These are phyloP conservation scores for Leccinum variicolor DNA, from an alignment of 768 basidiomycete genomes.

Conservation along the genomic window DNA sequence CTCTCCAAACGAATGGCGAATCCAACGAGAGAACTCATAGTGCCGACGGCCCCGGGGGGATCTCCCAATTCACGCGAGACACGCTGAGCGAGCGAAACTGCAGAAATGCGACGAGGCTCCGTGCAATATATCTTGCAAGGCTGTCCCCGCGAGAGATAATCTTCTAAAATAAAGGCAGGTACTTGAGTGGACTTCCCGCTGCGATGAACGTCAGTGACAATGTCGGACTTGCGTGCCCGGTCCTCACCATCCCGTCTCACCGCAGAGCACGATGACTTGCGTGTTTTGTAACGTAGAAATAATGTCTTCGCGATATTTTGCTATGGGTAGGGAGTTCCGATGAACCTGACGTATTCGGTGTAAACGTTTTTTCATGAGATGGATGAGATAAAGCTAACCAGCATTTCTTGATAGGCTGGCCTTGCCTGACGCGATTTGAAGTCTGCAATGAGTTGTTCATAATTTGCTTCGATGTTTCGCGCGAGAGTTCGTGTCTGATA, in stretches of 20 bases:
- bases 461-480: slow-evolving; percentile 18
- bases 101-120: slow-evolving; percentile 93
- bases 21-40: slow-evolving; percentile 76
- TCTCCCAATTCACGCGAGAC: slow-evolving; percentile 95
- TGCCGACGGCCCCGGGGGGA: slow-evolving; percentile 71
- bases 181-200: slow-evolving; percentile 98
- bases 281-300: slow-evolving; percentile 62
- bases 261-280: slow-evolving; percentile 86
- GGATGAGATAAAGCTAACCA: slow-evolving; percentile 47
- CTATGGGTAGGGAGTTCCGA: slow-evolving; percentile 82
- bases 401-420: slow-evolving; percentile 80
- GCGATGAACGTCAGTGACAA: slow-evolving; percentile 7
- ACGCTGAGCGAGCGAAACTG: slow-evolving; percentile 90
- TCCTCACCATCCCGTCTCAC: slow-evolving; percentile 71
- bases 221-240: slow-evolving; percentile 35
- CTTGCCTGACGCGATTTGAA: slow-evolving; percentile 63
- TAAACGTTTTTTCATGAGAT: not conserved
- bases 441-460: slow-evolving; percentile 53
- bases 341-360: slow-evolving; percentile 46
- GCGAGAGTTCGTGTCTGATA: slow-evolving; percentile 1
- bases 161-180: slow-evolving; percentile 90
- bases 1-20: slow-evolving; percentile 94
- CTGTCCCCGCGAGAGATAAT: slow-evolving; percentile 74
- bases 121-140: slow-evolving; percentile 92
- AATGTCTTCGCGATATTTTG: slow-evolving; percentile 73